Percentiles rank a stretch among this genome's conserved stretches.
Evolutionary conservation across 2,329 filamentous ascomycete species (phyloP).

Genomic region (Colletotrichum gloeosporioides): DNA sequence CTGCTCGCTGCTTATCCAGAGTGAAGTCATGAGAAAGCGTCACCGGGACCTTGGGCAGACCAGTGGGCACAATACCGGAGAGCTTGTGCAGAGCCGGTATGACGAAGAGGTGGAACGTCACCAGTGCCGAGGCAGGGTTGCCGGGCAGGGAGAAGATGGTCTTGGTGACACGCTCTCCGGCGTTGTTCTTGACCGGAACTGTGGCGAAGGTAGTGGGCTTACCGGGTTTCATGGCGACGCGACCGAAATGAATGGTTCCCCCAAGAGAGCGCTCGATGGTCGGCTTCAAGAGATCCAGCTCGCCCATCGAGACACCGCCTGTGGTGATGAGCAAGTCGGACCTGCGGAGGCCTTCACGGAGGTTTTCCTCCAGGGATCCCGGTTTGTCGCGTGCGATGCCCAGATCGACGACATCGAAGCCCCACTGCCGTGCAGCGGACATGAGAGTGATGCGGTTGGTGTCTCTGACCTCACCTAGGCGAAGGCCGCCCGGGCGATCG

Average conservation of each 20-base stretch:
- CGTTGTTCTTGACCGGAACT: conserved; percentile 69
- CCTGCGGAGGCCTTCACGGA: conserved; percentile 75
- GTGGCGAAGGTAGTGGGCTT: conserved; percentile 98
- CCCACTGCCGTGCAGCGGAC: conserved; percentile 75
- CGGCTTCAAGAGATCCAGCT: conserved; percentile 94
- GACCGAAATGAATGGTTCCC: conserved; percentile 94
- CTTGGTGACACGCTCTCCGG: conserved; percentile 64
- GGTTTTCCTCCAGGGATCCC: conserved; percentile 74
- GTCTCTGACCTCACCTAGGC: conserved; percentile 86
- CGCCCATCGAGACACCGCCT: conserved; percentile 96
- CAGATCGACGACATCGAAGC: conserved; percentile 82
- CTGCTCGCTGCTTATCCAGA: conserved; percentile 77
- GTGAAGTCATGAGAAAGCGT: conserved; percentile 73
- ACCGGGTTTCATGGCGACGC: conserved; percentile 96
- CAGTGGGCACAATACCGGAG: conserved; percentile 70
- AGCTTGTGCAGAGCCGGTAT: conserved; percentile 83
- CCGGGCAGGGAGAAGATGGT: conserved; percentile 90
- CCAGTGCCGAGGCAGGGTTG: conserved; percentile 91
- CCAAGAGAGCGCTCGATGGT: conserved; percentile 90
- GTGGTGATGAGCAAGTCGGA: conserved; percentile 89
- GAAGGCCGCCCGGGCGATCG: conserved; percentile 64
- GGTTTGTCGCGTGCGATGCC: conserved; percentile 82
- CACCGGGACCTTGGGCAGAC: conserved; percentile 76
- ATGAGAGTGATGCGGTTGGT: conserved; percentile 90
- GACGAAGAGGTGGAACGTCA: conserved; percentile 94